Evolutionary conservation across 1,139 yeast genomes (phyloP).

Genomic region (Nakaseomyces sp.): DNA sequence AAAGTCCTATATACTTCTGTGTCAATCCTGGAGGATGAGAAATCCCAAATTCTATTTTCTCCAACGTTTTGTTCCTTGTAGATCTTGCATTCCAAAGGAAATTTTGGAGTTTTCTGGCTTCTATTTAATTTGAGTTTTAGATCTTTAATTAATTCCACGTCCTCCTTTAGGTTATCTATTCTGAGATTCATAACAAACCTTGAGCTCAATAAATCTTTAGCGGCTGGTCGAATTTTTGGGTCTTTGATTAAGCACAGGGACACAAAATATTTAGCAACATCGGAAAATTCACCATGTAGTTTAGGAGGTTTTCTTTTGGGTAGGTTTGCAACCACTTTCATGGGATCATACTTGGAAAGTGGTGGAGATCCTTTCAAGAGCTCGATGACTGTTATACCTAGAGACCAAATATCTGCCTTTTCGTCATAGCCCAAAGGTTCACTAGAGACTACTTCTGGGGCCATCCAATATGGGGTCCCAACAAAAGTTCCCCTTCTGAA

Average conservation of each 20-base stretch:
- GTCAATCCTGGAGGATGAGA: constrained; percentile 8
- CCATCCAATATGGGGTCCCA: constrained; percentile 94
- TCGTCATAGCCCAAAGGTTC: constrained; percentile 53
- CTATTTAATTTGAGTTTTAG: constrained; percentile 17
- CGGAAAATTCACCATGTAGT: constrained; percentile 39
- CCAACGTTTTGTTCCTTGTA: constrained; percentile 15
- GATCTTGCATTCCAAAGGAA: constrained; percentile 25
- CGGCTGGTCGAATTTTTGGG: constrained; percentile 46
- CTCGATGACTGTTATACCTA: constrained; percentile 77
- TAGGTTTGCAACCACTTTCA: constrained; percentile 64
- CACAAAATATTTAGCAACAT: constrained; percentile 52
- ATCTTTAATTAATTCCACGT: constrained; percentile 28
- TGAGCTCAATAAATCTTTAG: constrained; percentile 39
- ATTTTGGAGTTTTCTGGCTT: constrained; percentile 27
- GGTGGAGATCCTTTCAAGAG: constrained; percentile 70
- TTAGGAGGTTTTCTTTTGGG: constrained; percentile 63
- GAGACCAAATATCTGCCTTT: constrained; percentile 83
- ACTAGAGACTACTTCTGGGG: constrained; percentile 63
- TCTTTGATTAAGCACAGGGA: constrained; percentile 50
- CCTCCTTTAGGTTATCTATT: constrained; percentile 18
- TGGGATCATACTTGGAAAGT: constrained; percentile 56
- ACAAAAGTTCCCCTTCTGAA: constrained; percentile 63
- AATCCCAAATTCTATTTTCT: constrained; percentile 20
- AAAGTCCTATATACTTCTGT: not conserved
- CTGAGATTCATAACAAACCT: constrained; percentile 35